Conservation (phyloP, 345 rosid genomes). For the Pugionium dolabratum region DNA sequence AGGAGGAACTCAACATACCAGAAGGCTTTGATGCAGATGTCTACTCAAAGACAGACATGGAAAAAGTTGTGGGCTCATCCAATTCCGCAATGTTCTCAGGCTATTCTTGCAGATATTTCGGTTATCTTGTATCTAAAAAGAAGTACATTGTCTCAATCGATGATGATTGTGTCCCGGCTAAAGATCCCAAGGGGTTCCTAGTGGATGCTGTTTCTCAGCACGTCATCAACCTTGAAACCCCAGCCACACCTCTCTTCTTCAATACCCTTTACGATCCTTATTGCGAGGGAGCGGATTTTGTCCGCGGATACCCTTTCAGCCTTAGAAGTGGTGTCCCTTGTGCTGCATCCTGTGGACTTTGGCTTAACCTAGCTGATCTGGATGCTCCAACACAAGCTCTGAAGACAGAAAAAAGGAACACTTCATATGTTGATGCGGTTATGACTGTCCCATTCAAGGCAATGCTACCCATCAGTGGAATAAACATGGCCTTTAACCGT, state of each 20-base stretch:
- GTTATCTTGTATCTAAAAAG: slow-evolving; percentile 78
- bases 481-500: slow-evolving; percentile 82
- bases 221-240: slow-evolving; percentile 60
- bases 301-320: slow-evolving; percentile 97
- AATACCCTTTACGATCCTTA: slow-evolving; percentile 92
- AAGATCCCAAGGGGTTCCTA: slow-evolving; percentile 59
- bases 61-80: slow-evolving; percentile 57
- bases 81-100: slow-evolving; percentile 68
- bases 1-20: slow-evolving; percentile 78
- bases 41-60: slow-evolving; percentile 73
- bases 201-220: slow-evolving; percentile 85
- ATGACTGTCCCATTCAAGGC: slow-evolving; percentile 71
- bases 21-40: slow-evolving; percentile 73
- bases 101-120: slow-evolving; percentile 88
- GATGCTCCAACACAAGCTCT: slow-evolving; percentile 99
- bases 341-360: slow-evolving; percentile 88
- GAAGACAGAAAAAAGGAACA: slow-evolving; percentile 72
- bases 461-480: slow-evolving; percentile 81
- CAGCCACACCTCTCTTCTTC: slow-evolving; percentile 97
- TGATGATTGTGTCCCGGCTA: slow-evolving; percentile 86
- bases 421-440: slow-evolving; percentile 79
- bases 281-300: slow-evolving; percentile 83
- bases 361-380: slow-evolving; percentile 88
- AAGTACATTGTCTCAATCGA: slow-evolving; percentile 81
- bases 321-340: slow-evolving; percentile 78